Base-by-base conservation (phyloP, 164 flowering plant species). In the Annona cherimola region DNA sequence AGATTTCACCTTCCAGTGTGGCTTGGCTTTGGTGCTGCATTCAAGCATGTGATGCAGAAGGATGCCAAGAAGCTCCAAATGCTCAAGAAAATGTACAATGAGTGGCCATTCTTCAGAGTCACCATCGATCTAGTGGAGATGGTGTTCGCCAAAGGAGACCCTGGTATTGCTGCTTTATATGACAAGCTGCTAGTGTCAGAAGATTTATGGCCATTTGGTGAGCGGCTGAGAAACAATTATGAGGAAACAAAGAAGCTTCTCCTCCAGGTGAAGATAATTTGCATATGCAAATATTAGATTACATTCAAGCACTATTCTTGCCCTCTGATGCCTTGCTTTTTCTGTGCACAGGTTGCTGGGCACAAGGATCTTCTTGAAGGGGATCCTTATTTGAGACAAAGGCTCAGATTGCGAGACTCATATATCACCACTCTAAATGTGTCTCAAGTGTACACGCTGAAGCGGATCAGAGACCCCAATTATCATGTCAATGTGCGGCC, bases 141-240 rank as follows among this genome's bases (percentile, higher is more conserved):
- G 99, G 99, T 95, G 83, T 95, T 95, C 54, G 99, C 98, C 71
- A 96, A 96, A 84, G 99, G 99, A 76, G 89, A 96, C 76, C 99
- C 98, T 2, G 94, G 94, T n/a, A 93, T 96, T 20, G 98, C 99
- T 61, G 92, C 94, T 55, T 70, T 93, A 70, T 90, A 85, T 70
- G 99, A 96, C 82, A 91, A 88, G 80, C 93, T 96, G 70, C 90
- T 96, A n/a, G 99, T 96, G 44, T 89, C 98, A 1, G 84, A 85
- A 61, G 99, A 90, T 0, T 78, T 96, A 16, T 89, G 94, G 97
- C 69, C 89, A 42, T 89, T 96, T 70, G 99, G 97, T 55, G 88
- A 89, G 79, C 76, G 62, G 20, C 71, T 96, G 85, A 89, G 97
- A 79, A 20, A 81, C 66, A 80, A 88, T 70, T 88, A 81, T 77